Conservation (phyloP, 768 basidiomycete species). For the Hydnum rufescens region DNA sequence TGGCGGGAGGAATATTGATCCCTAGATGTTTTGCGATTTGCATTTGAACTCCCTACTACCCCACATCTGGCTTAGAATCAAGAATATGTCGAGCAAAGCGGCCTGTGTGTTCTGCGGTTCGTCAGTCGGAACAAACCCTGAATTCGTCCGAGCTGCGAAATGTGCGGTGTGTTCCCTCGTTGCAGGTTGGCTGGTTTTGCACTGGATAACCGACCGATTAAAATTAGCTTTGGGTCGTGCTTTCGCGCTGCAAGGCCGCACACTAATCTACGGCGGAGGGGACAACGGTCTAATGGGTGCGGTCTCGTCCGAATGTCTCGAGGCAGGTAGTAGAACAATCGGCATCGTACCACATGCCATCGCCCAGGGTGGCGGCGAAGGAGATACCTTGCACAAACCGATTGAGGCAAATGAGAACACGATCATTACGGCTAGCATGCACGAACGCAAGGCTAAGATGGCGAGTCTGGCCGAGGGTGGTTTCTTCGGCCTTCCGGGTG, state of each 20-base stretch:
- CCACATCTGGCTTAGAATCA: neutral
- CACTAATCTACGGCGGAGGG: constrained; percentile 79
- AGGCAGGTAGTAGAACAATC: constrained; percentile 48
- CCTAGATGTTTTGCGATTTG: neutral
- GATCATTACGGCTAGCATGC: constrained; percentile 66
- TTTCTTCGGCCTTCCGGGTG: constrained; percentile 82
- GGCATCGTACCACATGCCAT: constrained; percentile 70
- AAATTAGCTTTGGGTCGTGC: constrained; percentile 53
- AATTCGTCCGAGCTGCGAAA: constrained; percentile 44
- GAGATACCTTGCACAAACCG: constrained; percentile 4
- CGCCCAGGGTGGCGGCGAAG: constrained; percentile 41
- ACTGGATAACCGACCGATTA: constrained; percentile 1
- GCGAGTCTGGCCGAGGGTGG: constrained; percentile 48
- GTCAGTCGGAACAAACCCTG: constrained; percentile 38
- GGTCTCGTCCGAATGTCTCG: constrained; percentile 44
- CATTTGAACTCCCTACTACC: neutral
- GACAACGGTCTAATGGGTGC: constrained; percentile 70
- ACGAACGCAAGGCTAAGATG: constrained; percentile 83
- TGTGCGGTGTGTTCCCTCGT: constrained; percentile 28
- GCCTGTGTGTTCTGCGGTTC: constrained; percentile 61
- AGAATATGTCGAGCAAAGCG: neutral
- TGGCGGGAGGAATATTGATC: neutral
- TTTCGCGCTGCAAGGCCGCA: constrained; percentile 35
- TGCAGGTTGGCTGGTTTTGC: neutral
- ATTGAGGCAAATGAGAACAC: constrained; percentile 15